phyloP scores from a whole-genome alignment of 208 protist species.

The Angomonas ambiguus region DNA sequence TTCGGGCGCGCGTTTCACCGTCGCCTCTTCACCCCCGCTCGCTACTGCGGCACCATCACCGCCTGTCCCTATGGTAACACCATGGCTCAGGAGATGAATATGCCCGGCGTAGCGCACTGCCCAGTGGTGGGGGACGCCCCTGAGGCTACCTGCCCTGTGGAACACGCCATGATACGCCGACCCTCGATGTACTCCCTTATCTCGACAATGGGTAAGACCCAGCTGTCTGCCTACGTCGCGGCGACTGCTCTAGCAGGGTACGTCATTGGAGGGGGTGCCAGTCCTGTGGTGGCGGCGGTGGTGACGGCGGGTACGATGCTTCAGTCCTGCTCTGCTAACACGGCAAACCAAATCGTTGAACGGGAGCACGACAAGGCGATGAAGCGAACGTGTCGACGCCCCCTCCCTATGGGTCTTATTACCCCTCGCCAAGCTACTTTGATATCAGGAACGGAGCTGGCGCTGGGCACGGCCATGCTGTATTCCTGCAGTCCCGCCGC shows the following conservation, averaged over 20 bases:
- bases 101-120: slow-evolving; percentile 33
- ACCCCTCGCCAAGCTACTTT: slow-evolving; percentile 29
- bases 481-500: slow-evolving; percentile 50
- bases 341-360: slow-evolving; percentile 87
- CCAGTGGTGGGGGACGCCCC: slow-evolving; percentile 52
- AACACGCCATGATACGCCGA: slow-evolving; percentile 16
- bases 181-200: slow-evolving; percentile 38
- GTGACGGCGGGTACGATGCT: slow-evolving; percentile 71
- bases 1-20: slow-evolving; percentile 17
- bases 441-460: slow-evolving; percentile 48
- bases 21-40: slow-evolving; percentile 15
- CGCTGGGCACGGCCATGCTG: slow-evolving; percentile 65
- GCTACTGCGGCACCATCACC: slow-evolving; percentile 22
- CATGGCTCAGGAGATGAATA: slow-evolving; percentile 16
- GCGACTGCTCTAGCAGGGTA: slow-evolving; percentile 73
- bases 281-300: slow-evolving; percentile 34
- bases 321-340: slow-evolving; percentile 86
- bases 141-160: slow-evolving; percentile 40
- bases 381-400: slow-evolving; percentile 87
- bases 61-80: slow-evolving; percentile 47
- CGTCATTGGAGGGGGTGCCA: slow-evolving; percentile 61
- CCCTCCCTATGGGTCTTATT: slow-evolving; percentile 74
- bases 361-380: slow-evolving; percentile 75
- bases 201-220: slow-evolving; percentile 72
- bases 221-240: slow-evolving; percentile 79